phyloP scores from a whole-genome alignment of 2,329 filamentous ascomycete genomes.

The Sporothrix curviconia region DNA sequence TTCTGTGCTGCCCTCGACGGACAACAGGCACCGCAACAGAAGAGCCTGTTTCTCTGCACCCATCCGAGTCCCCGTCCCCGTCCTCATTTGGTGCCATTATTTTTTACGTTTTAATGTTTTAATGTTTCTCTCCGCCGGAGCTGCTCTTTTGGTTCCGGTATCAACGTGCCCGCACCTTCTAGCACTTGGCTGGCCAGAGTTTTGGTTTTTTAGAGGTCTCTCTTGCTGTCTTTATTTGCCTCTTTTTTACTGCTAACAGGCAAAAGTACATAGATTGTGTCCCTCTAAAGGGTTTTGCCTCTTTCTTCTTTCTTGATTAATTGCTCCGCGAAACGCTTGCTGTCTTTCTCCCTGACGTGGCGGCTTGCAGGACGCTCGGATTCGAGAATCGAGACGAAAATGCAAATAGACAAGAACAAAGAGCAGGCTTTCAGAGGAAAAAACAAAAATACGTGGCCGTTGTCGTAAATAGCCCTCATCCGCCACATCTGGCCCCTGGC shows the following conservation, averaged over 20 bases:
- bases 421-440: too few relatives aligned
- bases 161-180: background rate
- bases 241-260: background rate
- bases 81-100: background rate
- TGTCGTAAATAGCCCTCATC: constrained; percentile 2
- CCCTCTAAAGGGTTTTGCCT: background rate
- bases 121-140: background rate
- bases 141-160: background rate
- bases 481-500: background rate
- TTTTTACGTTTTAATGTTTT: too few relatives aligned
- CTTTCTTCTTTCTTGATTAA: background rate
- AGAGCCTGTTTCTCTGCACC: background rate
- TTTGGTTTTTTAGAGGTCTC: background rate
- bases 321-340: background rate
- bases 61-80: background rate
- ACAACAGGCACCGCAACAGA: background rate
- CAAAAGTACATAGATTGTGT: background rate
- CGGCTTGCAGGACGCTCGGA: background rate
- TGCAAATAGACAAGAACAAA: background rate
- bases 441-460: background rate
- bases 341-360: background rate
- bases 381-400: background rate
- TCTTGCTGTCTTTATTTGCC: background rate
- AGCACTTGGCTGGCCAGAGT: background rate
- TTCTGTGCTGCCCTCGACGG: background rate